These are phyloP conservation scores for Cladosporium velox DNA, from an alignment of 2,329 filamentous ascomycete species.

Conservation along the genomic window DNA sequence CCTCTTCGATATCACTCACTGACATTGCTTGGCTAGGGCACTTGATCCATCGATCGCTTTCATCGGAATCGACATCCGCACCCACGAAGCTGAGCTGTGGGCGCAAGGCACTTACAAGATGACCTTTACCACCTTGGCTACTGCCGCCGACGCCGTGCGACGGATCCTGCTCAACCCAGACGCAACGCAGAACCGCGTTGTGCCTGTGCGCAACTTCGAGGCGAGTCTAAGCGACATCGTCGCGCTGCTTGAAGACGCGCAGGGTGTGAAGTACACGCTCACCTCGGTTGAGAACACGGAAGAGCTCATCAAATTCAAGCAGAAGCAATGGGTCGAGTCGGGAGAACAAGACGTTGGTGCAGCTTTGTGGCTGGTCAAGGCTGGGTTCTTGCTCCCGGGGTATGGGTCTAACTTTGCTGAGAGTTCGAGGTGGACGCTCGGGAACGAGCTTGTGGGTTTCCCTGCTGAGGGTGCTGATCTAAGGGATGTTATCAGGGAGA, in stretches of 20 bases:
- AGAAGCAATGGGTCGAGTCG: slow-evolving; percentile 19
- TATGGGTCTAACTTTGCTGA: slow-evolving; percentile 22
- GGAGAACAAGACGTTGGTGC: slow-evolving; percentile 20
- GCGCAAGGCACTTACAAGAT: slow-evolving; percentile 37
- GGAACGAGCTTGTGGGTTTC: background rate
- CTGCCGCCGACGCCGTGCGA: slow-evolving; percentile 35
- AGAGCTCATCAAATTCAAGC: slow-evolving; percentile 19
- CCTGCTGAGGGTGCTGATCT: background rate
- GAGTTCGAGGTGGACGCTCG: background rate
- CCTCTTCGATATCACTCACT: slow-evolving; percentile 22
- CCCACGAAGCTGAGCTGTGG: slow-evolving; percentile 27
- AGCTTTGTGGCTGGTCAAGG: slow-evolving; percentile 19
- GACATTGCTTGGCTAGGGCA: slow-evolving; percentile 25
- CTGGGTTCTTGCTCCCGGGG: slow-evolving; percentile 24
- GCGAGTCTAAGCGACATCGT: slow-evolving; percentile 63
- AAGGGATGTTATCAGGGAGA: background rate
- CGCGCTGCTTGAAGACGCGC: slow-evolving; percentile 65
- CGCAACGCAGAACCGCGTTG: slow-evolving; percentile 36
- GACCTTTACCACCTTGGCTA: slow-evolving; percentile 33
- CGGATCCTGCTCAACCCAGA: slow-evolving; percentile 33
- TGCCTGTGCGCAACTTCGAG: slow-evolving; percentile 68
- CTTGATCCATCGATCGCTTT: slow-evolving; percentile 22
- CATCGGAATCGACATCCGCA: slow-evolving; percentile 22
- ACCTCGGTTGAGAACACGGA: slow-evolving; percentile 27
- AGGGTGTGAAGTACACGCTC: slow-evolving; percentile 57